Evolutionary conservation across 2,329 filamentous ascomycete genomes (phyloP), one percentile per base, ranked within the genome.

Genomic region (Xylariaceae sp.): DNA sequence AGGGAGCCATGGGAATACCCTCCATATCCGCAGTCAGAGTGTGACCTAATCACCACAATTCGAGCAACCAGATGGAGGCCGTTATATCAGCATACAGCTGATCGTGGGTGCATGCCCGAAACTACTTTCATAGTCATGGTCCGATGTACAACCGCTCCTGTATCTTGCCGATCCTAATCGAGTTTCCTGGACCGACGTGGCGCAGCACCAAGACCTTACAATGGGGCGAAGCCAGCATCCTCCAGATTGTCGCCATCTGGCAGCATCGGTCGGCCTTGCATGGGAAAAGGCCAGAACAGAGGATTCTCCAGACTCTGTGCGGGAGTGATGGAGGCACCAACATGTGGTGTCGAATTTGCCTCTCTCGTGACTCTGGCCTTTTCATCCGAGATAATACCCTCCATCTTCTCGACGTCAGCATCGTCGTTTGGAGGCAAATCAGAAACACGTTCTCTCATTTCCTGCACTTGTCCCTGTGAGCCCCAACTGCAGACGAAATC

Each of bases 251-350:
- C 60, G 1, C 78, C 78, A 0, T 65, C 70, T 0, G 78, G 74
- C 28, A 83, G 57, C 51, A 82, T 78, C 3, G 80, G 80, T 18
- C 79, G 71, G 0, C 80, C 80, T 58, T 83, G 80, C 77, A 82
- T 78, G 0, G 81, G 80, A 54, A 83, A 83, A 1, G 80, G 79
- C 81, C 81, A 84, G 59, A 83, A 83, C 2, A 83, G 66, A 16
- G 80, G 80, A 49, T 82, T 82, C 53, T 80, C 75, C 55, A 75
- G 64, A 17, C 61, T 67, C 18, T 73, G 72, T 0, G 71, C 71
- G 7, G 51, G 36, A 5, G 59, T 58, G 5, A 50, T 51, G 28
- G 44, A 56, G 6, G 31, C 18, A 31, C 31, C 45, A n/a, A 45
- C 11, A 31, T 14, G 31, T 19, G 44, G 14, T 9, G 45, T 42